phyloP scores from a whole-genome alignment of 768 basidiomycete genomes.

The Macrolepiota dolichaula region DNA sequence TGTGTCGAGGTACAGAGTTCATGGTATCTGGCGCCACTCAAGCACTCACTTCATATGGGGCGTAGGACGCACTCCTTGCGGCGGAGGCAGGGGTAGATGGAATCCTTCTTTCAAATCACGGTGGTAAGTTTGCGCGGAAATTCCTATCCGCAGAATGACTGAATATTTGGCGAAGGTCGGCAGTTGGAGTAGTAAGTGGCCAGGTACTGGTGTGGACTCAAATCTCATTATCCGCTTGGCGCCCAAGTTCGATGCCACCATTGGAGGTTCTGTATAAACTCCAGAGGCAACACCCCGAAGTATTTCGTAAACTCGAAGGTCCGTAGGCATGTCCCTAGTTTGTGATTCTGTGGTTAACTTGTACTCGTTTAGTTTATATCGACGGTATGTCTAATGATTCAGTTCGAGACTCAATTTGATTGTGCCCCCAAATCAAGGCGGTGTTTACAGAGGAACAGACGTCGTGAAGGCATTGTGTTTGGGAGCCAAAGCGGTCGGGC shows the following conservation, averaged over 20 bases:
- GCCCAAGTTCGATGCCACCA: constrained; percentile 65
- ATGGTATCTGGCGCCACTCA: not conserved
- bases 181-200: constrained; percentile 73
- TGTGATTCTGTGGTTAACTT: constrained; percentile 10
- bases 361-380: constrained; percentile 60
- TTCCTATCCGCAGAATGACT: not conserved
- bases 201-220: not conserved
- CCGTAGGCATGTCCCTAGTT: not conserved
- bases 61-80: constrained; percentile 82
- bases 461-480: constrained; percentile 88
- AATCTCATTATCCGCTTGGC: constrained; percentile 17
- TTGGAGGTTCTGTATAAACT: constrained; percentile 76
- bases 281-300: constrained; percentile 68
- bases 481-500: constrained; percentile 82
- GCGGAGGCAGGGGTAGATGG: constrained; percentile 82
- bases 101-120: constrained; percentile 89
- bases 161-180: constrained; percentile 42
- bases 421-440: constrained; percentile 8
- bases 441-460: constrained; percentile 36
- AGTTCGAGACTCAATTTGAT: not conserved
- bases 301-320: constrained; percentile 73
- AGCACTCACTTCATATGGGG: constrained; percentile 7
- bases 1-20: constrained; percentile 55
- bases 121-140: constrained; percentile 46
- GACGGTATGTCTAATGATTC: constrained; percentile 50